phyloP scores from a whole-genome alignment of 2,329 filamentous ascomycete genomes.

The Sarocladium kiliense region DNA sequence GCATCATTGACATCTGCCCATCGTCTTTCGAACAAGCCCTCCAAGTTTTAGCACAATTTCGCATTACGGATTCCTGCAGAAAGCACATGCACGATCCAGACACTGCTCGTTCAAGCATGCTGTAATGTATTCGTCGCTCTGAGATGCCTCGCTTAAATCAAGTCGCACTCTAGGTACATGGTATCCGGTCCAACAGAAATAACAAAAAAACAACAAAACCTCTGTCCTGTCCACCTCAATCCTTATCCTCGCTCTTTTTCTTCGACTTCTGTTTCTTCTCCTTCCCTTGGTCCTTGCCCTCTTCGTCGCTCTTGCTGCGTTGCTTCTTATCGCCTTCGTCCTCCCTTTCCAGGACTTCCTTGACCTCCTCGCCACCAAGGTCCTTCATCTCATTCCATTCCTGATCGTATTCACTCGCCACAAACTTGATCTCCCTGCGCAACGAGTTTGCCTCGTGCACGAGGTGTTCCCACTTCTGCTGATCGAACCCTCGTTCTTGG shows the following conservation, averaged over 20 bases:
- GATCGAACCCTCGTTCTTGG: conserved; percentile 67
- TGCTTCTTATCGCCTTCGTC: conserved; percentile 28
- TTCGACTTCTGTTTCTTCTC: conserved; percentile 26
- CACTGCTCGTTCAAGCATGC: not conserved
- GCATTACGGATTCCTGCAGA: not conserved
- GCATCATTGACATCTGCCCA: not conserved
- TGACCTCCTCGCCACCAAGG: conserved; percentile 62
- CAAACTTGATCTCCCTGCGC: conserved; percentile 70
- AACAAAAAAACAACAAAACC: not conserved
- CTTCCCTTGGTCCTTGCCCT: conserved; percentile 31
- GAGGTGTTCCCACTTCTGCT: conserved; percentile 69
- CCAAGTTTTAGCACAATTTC: not conserved
- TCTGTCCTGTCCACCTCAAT: not conserved
- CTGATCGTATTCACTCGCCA: conserved; percentile 84
- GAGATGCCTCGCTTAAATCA: conserved; percentile 5
- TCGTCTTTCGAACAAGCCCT: not conserved
- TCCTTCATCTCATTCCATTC: conserved; percentile 80
- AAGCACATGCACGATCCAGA: too few species aligned
- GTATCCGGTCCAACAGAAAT: not conserved
- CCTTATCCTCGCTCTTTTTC: conserved; percentile 22
- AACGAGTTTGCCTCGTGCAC: conserved; percentile 76
- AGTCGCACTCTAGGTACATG: not conserved
- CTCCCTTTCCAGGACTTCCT: conserved; percentile 48
- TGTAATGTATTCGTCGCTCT: conserved; percentile 3
- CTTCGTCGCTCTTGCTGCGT: conserved; percentile 34